Evolutionary conservation across 2,329 filamentous ascomycete genomes (phyloP).

Genomic region (Ustulina deusta): DNA sequence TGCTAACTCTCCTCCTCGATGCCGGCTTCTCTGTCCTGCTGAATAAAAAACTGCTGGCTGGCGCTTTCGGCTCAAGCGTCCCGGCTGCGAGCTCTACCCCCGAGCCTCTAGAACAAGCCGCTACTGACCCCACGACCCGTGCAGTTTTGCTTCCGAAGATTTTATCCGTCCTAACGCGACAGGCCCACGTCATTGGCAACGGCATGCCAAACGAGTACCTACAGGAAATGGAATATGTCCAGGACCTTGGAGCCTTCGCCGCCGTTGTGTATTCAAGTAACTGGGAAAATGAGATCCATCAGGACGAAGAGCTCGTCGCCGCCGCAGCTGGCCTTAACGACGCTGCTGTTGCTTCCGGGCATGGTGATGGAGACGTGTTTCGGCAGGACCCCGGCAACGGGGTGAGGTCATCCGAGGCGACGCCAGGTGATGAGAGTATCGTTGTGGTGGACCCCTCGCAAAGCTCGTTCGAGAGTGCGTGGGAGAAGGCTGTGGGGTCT

Average conservation of each 20-base stretch:
- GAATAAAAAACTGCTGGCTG: constrained; percentile 81
- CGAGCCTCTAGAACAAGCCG: constrained; percentile 34
- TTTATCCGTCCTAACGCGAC: constrained; percentile 87
- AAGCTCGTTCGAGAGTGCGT: constrained; percentile 73
- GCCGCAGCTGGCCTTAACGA: constrained; percentile 38
- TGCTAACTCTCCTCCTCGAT: constrained; percentile 88
- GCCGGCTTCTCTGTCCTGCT: constrained; percentile 86
- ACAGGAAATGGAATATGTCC: constrained; percentile 79
- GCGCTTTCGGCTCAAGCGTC: constrained; percentile 71
- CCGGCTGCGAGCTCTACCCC: constrained; percentile 52
- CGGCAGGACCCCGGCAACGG: constrained; percentile 38
- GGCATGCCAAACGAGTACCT: constrained; percentile 79
- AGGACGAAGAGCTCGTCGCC: constrained; percentile 54
- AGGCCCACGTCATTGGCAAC: constrained; percentile 89
- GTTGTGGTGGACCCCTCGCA: constrained; percentile 62
- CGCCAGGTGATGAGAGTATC: constrained; percentile 35
- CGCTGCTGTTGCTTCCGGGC: constrained; percentile 25
- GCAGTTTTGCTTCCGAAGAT: constrained; percentile 81
- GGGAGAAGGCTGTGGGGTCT: constrained; percentile 70
- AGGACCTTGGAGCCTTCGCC: constrained; percentile 84
- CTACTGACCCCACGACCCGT: constrained; percentile 22
- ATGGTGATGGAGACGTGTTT: constrained; percentile 18
- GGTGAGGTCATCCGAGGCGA: constrained; percentile 15
- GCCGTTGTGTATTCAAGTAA: constrained; percentile 90
- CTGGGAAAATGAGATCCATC: constrained; percentile 74